phyloP scores from a whole-genome alignment of 2,329 filamentous ascomycete species.

The Aspergillus awamori region DNA sequence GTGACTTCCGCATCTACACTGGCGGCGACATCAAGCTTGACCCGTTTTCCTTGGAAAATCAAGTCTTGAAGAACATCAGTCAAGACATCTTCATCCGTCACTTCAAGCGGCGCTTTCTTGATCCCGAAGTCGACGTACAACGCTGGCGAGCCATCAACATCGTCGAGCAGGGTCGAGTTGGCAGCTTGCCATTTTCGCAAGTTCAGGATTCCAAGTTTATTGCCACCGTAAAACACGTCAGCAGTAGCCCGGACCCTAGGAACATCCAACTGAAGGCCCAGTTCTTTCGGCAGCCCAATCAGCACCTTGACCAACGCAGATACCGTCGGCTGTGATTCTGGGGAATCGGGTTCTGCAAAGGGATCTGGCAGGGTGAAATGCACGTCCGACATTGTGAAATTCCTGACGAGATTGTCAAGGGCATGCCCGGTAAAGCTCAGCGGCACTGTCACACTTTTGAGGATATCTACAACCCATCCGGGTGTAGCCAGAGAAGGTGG shows the following conservation, averaged over 20 bases:
- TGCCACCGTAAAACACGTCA: slow-evolving; percentile 75
- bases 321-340: slow-evolving; percentile 73
- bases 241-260: slow-evolving; percentile 74
- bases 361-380: slow-evolving; percentile 84
- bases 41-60: slow-evolving; percentile 70
- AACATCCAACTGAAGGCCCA: slow-evolving; percentile 83
- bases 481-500: slow-evolving; percentile 70
- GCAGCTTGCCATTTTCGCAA: slow-evolving; percentile 81
- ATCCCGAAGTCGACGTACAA: slow-evolving; percentile 77
- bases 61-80: slow-evolving; percentile 78
- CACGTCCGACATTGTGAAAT: slow-evolving; percentile 83
- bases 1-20: slow-evolving; percentile 79
- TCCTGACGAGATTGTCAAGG: slow-evolving; percentile 80
- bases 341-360: slow-evolving; percentile 72
- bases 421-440: slow-evolving; percentile 80
- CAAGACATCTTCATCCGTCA: slow-evolving; percentile 79
- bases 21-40: slow-evolving; percentile 76
- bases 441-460: slow-evolving; percentile 80
- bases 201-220: slow-evolving; percentile 79
- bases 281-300: slow-evolving; percentile 76
- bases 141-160: slow-evolving; percentile 60
- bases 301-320: slow-evolving; percentile 82
- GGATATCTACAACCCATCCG: slow-evolving; percentile 76
- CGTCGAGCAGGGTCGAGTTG: slow-evolving; percentile 72
- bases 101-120: slow-evolving; percentile 75